phyloP scores from a whole-genome alignment of 2,329 filamentous ascomycete genomes.

The Neofusicoccum sp. region DNA sequence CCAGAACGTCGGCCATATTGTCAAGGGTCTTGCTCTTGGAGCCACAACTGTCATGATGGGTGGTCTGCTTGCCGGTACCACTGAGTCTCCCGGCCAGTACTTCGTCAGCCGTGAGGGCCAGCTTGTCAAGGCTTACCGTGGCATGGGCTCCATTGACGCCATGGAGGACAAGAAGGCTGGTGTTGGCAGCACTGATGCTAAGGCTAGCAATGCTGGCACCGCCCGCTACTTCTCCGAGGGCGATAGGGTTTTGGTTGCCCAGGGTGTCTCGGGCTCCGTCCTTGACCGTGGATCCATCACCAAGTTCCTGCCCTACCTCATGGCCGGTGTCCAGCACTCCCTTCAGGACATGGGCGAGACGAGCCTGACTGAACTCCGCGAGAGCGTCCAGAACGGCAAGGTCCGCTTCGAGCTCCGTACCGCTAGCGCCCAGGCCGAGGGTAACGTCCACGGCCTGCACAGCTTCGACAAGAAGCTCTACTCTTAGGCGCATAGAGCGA shows the following conservation, averaged over 20 bases:
- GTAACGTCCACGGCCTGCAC: constrained; percentile 94
- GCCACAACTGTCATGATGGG: constrained; percentile 99
- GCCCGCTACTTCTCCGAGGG: constrained; percentile 98
- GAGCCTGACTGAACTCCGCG: constrained; percentile 76
- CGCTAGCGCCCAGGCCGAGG: constrained; percentile 92
- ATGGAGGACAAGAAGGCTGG: constrained; percentile 99
- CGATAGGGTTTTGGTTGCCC: constrained; percentile 90
- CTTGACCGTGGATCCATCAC: constrained; percentile 82
- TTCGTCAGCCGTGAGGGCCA: constrained; percentile 96
- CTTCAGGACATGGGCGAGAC: constrained; percentile 91
- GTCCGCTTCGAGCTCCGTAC: constrained; percentile 94
- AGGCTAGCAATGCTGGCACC: constrained; percentile 85
- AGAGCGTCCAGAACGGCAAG: constrained; percentile 70
- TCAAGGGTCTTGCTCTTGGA: constrained; percentile 94
- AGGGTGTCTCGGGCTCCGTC: constrained; percentile 89
- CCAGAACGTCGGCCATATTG: constrained; percentile 98
- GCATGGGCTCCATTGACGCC: constrained; percentile 98
- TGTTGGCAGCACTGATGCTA: constrained; percentile 67
- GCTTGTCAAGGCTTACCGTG: constrained; percentile 98
- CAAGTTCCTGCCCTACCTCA: constrained; percentile 95
- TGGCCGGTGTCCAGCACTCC: constrained; percentile 94
- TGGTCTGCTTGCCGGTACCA: constrained; percentile 93
- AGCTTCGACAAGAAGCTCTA: constrained; percentile 99
- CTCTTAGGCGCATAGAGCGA: constrained; percentile 58
- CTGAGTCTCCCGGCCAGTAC: constrained; percentile 94